Evolutionary conservation across 2,329 filamentous ascomycete species (phyloP).

Genomic region (Diaporthe capsici): DNA sequence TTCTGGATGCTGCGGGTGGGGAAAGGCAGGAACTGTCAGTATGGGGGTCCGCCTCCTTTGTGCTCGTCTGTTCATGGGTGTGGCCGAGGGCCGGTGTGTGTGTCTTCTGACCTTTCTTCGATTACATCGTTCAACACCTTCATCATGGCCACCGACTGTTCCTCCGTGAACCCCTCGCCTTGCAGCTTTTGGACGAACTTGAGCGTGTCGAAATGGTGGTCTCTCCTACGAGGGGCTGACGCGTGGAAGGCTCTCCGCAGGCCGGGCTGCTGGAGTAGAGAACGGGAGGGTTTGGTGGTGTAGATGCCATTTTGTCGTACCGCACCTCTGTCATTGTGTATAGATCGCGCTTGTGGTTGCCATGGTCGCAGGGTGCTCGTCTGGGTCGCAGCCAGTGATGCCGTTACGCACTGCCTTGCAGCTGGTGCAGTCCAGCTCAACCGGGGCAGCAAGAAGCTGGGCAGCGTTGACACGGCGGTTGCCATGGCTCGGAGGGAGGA

Average conservation of each 20-base stretch:
- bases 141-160: constrained; percentile 99
- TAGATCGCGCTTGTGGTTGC: constrained; percentile 45
- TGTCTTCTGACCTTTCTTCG: constrained; percentile 79
- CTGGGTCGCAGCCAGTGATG: constrained; percentile 44
- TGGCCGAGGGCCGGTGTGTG: constrained; percentile 23
- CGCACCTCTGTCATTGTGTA: constrained; percentile 42
- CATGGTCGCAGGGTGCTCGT: constrained; percentile 37
- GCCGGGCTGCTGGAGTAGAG: constrained; percentile 48
- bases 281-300: constrained; percentile 33
- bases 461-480: constrained; percentile 58
- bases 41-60: neutral
- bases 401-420: constrained; percentile 48
- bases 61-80: neutral
- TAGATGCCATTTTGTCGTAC: neutral
- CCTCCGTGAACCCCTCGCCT: constrained; percentile 93
- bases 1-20: constrained; percentile 82
- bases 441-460: constrained; percentile 68
- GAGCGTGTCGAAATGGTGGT: constrained; percentile 98
- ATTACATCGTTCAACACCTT: constrained; percentile 96
- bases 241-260: constrained; percentile 75
- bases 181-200: constrained; percentile 95
- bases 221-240: constrained; percentile 72
- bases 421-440: constrained; percentile 65
- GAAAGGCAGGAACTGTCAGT: constrained; percentile 10
- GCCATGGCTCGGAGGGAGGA: constrained; percentile 45